Conservation (phyloP, 495 filamentous ascomycete species). For the Trichoderma virens region DNA sequence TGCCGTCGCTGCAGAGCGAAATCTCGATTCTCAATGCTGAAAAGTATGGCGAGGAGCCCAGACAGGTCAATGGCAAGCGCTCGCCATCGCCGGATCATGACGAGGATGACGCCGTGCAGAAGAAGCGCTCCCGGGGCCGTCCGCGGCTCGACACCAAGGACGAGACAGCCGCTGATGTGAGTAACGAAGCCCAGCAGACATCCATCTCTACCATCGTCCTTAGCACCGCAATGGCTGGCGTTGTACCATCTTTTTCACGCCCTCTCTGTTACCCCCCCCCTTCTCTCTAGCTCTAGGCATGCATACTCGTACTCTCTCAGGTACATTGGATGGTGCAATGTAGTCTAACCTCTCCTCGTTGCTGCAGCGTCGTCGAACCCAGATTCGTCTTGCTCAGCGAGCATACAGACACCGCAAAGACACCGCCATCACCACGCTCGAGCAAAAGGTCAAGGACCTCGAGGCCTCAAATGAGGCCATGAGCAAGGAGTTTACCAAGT, state of each 20-base stretch:
- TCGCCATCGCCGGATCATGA: conserved; percentile 7
- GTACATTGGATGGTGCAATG: no score
- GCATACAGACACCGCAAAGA: conserved; percentile 82
- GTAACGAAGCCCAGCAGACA: no score
- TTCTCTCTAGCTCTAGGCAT: neutral
- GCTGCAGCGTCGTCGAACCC: conserved; percentile 68
- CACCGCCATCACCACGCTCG: conserved; percentile 65
- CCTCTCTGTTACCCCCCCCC: neutral
- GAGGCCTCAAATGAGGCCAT: conserved; percentile 63
- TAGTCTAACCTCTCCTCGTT: conserved; percentile 14
- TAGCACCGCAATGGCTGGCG: no score
- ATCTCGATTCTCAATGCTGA: conserved; percentile 43
- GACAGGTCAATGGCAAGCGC: conserved; percentile 17
- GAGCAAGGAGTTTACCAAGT: conserved; percentile 62
- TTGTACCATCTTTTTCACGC: neutral
- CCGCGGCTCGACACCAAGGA: conserved; percentile 65
- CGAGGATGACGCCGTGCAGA: conserved; percentile 31
- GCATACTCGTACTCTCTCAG: no score
- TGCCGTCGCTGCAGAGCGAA: conserved; percentile 28
- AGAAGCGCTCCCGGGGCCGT: conserved; percentile 52
- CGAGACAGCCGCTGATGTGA: conserved; percentile 50
- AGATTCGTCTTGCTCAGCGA: conserved; percentile 78
- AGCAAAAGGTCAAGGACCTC: conserved; percentile 56
- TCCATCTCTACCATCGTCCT: no score
- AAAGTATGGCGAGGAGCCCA: conserved; percentile 31